Evolutionary conservation across 306 rosid genomes (phyloP).

Genomic region (Trifolium repens): DNA sequence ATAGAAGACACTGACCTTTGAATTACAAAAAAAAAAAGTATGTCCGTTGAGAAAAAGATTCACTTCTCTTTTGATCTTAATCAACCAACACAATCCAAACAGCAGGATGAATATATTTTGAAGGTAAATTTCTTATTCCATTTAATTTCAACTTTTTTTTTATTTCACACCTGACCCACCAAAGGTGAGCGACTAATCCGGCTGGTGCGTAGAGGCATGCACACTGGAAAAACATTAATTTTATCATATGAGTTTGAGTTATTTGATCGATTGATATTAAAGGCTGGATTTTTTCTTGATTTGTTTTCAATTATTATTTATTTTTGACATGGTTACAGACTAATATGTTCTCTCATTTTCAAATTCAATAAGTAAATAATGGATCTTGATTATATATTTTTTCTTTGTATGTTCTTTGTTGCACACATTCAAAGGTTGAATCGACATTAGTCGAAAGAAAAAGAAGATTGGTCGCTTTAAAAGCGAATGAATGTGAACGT

Average conservation of each 20-base stretch:
- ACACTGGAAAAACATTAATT: too few species aligned
- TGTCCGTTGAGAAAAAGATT: neutral
- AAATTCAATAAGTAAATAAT: neutral
- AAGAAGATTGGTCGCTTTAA: too few species aligned
- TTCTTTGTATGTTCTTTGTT: neutral
- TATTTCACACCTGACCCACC: too few species aligned
- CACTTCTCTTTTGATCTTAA: neutral
- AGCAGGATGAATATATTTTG: neutral
- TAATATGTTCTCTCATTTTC: neutral
- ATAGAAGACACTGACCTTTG: too few species aligned
- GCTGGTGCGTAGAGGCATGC: too few species aligned
- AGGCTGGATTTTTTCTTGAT: neutral
- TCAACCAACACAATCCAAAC: neutral
- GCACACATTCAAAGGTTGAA: conserved; percentile 26
- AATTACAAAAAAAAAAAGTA: neutral
- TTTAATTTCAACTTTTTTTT: neutral
- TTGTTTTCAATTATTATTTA: too few species aligned
- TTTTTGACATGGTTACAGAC: too few species aligned
- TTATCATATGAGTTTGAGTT: too few species aligned
- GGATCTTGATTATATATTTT: too few species aligned
- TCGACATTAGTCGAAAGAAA: too few species aligned
- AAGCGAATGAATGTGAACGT: neutral
- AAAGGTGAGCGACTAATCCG: too few species aligned
- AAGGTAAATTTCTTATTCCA: neutral
- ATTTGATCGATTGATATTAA: too few species aligned